Conservation (phyloP, 208 protist species). For the Trichomonas tenax region DNA sequence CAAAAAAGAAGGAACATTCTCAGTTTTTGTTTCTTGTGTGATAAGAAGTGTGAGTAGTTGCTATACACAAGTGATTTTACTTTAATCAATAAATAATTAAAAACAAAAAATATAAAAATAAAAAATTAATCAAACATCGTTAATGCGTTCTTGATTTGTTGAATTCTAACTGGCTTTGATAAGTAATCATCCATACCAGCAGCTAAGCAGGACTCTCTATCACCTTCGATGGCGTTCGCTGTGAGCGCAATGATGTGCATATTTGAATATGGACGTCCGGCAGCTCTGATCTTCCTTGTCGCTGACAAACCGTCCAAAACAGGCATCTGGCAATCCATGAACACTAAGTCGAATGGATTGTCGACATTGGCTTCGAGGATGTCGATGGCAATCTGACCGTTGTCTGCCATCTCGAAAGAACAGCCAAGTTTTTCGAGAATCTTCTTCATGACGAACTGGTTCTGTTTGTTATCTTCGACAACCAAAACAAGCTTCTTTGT, state of each 20-base stretch:
- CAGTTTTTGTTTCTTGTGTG: too few species aligned
- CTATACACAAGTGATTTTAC: too few species aligned
- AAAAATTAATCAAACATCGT: neutral
- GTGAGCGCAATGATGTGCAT: slow-evolving; percentile 37
- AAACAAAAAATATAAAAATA: neutral
- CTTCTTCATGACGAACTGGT: neutral
- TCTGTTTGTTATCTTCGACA: neutral
- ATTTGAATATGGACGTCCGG: neutral
- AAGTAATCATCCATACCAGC: slow-evolving; percentile 38
- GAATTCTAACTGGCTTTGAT: slow-evolving; percentile 30
- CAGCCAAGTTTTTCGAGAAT: neutral
- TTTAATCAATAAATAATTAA: neutral
- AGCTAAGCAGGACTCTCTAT: slow-evolving; percentile 24
- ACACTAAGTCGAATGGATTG: slow-evolving; percentile 13
- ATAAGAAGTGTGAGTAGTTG: too few species aligned
- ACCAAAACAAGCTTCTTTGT: neutral
- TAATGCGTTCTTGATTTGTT: neutral
- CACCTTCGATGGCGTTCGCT: slow-evolving; percentile 28
- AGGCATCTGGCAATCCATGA: slow-evolving; percentile 40
- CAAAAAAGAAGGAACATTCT: too few species aligned
- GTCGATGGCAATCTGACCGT: neutral
- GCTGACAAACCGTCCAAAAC: slow-evolving; percentile 33
- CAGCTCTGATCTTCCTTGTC: slow-evolving; percentile 19
- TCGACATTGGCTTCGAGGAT: neutral
- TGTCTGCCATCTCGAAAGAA: neutral